Conservation (phyloP, 108 stramenopile genomes). For the Stephanodiscus triporus region DNA sequence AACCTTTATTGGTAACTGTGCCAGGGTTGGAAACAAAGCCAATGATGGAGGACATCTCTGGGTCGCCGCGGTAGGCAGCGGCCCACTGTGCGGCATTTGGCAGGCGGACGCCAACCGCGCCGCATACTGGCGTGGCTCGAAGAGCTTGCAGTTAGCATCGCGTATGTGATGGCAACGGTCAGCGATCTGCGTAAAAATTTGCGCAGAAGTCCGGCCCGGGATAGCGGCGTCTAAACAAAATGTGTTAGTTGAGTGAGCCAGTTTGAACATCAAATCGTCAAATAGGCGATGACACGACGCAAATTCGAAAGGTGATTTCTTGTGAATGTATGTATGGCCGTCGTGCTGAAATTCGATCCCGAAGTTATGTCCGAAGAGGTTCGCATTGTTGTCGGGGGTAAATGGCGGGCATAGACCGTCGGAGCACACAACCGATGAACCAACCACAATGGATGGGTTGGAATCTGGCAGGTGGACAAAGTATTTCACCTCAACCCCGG, state of each 20-base stretch:
- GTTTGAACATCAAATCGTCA: conserved; percentile 10
- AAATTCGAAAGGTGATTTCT: conserved; percentile 19
- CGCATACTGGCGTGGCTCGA: not conserved
- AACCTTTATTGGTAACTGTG: not conserved
- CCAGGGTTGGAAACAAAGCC: not conserved
- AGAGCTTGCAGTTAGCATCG: not conserved
- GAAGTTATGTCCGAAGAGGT: conserved; percentile 14
- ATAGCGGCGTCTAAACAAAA: not conserved
- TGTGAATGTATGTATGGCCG: not conserved
- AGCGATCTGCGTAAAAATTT: not conserved
- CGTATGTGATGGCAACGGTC: not conserved
- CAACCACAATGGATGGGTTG: too few species aligned
- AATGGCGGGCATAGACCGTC: not conserved
- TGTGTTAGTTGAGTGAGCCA: not conserved
- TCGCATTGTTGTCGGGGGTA: not conserved
- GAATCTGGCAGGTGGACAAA: too few species aligned
- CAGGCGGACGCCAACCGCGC: not conserved
- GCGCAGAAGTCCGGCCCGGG: not conserved
- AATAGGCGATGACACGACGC: not conserved
- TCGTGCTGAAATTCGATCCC: conserved; percentile 17
- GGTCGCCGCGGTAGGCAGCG: not conserved
- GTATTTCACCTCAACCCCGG: too few species aligned
- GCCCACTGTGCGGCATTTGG: not conserved
- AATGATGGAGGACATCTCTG: not conserved
- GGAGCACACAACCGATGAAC: too few species aligned